Conservation (phyloP, 768 basidiomycete genomes). For the Imleria badia region DNA sequence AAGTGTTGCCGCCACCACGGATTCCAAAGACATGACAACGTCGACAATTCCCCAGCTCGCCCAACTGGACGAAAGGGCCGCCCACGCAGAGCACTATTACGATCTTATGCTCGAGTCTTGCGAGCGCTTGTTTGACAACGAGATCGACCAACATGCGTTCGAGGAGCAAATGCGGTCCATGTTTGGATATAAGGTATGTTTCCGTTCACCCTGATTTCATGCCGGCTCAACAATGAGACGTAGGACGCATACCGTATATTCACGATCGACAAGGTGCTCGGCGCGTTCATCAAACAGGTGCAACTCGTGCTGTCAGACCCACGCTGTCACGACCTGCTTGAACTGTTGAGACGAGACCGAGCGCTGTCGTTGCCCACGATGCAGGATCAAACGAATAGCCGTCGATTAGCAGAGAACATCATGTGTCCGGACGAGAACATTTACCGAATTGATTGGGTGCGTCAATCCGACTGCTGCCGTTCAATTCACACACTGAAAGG, state of each 20-base stretch:
- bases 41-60: slow-evolving; percentile 27
- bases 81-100: slow-evolving; percentile 70
- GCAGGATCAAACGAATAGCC: slow-evolving; percentile 69
- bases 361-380: slow-evolving; percentile 56
- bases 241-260: slow-evolving; percentile 86
- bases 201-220: not conserved
- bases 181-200: slow-evolving; percentile 74
- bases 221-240: not conserved
- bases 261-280: slow-evolving; percentile 90
- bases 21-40: slow-evolving; percentile 30
- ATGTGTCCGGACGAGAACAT: slow-evolving; percentile 76
- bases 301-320: slow-evolving; percentile 67
- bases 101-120: slow-evolving; percentile 81
- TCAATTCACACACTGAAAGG: not conserved
- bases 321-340: slow-evolving; percentile 71
- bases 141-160: slow-evolving; percentile 82
- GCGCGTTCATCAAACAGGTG: slow-evolving; percentile 87
- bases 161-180: slow-evolving; percentile 89
- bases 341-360: slow-evolving; percentile 68
- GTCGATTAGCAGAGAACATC: slow-evolving; percentile 66
- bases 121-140: slow-evolving; percentile 89
- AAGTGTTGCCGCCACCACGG: not conserved
- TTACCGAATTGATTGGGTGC: slow-evolving; percentile 80
- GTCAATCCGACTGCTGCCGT: slow-evolving; percentile 14
- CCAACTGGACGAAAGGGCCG: slow-evolving; percentile 35